Evolutionary conservation across 139 green algal genomes (phyloP).

Genomic region (Chlorella vulgaris): DNA sequence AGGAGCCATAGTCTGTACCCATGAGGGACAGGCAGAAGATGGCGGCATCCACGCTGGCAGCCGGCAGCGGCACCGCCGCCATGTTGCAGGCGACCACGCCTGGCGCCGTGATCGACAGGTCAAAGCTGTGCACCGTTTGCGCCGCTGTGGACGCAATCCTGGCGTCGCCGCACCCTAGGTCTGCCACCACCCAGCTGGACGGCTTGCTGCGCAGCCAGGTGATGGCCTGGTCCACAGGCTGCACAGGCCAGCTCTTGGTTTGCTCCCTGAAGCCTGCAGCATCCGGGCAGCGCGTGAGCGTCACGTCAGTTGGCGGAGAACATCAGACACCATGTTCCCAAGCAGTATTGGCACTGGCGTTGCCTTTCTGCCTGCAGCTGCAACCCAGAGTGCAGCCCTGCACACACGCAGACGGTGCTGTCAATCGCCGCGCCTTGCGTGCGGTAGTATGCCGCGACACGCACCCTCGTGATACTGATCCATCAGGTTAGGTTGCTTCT

Average conservation of each 20-base stretch:
- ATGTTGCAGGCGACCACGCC: slow-evolving; percentile 95
- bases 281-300: no score
- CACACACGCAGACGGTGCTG: no score
- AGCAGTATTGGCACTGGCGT: background rate
- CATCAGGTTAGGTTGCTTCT: slow-evolving; percentile 73
- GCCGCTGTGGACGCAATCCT: slow-evolving; percentile 64
- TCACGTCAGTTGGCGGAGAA: no score
- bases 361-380: no score
- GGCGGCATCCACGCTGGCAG: slow-evolving; percentile 75
- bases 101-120: slow-evolving; percentile 81
- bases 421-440: no score
- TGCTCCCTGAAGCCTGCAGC: slow-evolving; percentile 79
- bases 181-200: slow-evolving; percentile 66
- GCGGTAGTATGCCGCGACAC: no score
- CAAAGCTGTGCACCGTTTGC: slow-evolving; percentile 85
- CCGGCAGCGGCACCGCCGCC: slow-evolving; percentile 58
- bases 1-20: slow-evolving; percentile 90
- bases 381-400: background rate
- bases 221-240: slow-evolving; percentile 83
- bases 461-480: slow-evolving; percentile 88
- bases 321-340: background rate
- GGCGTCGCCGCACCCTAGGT: slow-evolving; percentile 97
- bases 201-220: slow-evolving; percentile 61
- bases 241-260: slow-evolving; percentile 82
- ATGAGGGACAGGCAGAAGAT: slow-evolving; percentile 97